A percentile compares a stretch with the other conserved stretches of the same genome.
These are phyloP conservation scores for Eremochloa ophiuroides DNA, from an alignment of 176 grass and related monocot species.

Conservation along the genomic window DNA sequence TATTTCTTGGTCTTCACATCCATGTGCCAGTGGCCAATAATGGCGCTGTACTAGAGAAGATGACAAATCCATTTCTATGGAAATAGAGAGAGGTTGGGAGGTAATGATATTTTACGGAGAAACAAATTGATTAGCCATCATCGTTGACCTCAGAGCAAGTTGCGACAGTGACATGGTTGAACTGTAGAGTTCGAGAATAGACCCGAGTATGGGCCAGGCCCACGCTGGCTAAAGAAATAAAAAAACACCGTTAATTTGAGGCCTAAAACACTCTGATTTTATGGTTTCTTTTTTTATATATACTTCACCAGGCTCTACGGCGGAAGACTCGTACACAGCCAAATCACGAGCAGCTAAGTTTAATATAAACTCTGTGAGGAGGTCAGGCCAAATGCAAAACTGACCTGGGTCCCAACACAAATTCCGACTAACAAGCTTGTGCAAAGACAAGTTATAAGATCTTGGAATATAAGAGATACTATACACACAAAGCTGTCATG, in stretches of 20 bases:
- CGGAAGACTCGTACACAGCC: too few species aligned
- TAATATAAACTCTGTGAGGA: too few species aligned
- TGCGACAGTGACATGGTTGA: background rate
- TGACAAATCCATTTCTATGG: background rate
- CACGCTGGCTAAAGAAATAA: too few species aligned
- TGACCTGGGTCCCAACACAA: too few species aligned
- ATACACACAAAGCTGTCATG: too few species aligned
- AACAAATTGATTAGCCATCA: background rate
- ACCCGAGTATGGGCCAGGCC: background rate
- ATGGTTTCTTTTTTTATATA: too few species aligned
- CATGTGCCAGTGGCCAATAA: background rate
- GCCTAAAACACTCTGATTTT: background rate
- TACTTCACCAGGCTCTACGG: too few species aligned
- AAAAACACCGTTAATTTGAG: background rate
- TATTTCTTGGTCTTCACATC: background rate
- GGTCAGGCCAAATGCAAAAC: too few species aligned
- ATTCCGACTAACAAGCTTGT: too few species aligned
- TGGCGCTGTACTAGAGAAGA: background rate
- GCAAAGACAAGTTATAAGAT: too few species aligned
- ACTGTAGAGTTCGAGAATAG: background rate
- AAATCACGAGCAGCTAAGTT: too few species aligned
- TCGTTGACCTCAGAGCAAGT: background rate
- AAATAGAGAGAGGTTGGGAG: background rate
- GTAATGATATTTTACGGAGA: background rate
- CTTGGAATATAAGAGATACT: too few species aligned